Evolutionary conservation across 306 rosid species (phyloP).

Genomic region (Astragalus membranaceus): DNA sequence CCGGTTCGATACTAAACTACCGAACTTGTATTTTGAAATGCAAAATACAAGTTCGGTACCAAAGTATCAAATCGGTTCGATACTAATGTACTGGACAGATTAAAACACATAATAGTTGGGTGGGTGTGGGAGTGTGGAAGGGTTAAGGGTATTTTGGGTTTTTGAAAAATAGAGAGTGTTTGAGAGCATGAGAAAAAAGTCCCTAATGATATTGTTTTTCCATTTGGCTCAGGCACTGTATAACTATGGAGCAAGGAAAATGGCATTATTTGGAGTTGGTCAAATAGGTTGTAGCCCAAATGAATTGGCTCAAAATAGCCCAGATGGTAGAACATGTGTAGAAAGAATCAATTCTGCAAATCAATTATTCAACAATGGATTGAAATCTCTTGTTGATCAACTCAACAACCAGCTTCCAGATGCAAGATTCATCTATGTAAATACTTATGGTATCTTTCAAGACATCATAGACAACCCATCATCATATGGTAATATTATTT

Average conservation of each 20-base stretch:
- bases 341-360: slow-evolving; percentile 68
- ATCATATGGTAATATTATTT: slow-evolving; percentile 47
- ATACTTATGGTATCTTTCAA: slow-evolving; percentile 66
- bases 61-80: too few species aligned
- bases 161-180: too few species aligned
- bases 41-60: too few species aligned
- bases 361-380: slow-evolving; percentile 61
- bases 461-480: slow-evolving; percentile 61
- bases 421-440: slow-evolving; percentile 60
- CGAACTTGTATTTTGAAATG: too few species aligned
- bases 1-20: too few species aligned
- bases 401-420: slow-evolving; percentile 50
- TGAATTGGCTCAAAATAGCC: slow-evolving; percentile 78
- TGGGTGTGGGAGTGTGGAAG: too few species aligned
- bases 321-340: slow-evolving; percentile 76
- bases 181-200: too few species aligned
- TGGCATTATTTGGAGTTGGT: slow-evolving; percentile 78
- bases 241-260: slow-evolving; percentile 81
- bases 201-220: too few species aligned
- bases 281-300: slow-evolving; percentile 89
- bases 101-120: too few species aligned
- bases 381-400: slow-evolving; percentile 57
- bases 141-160: too few species aligned
- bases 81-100: too few species aligned
- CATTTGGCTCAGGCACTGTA: slow-evolving; percentile 40